Base-by-base conservation (phyloP, 768 basidiomycete species). In the Russula olivacea region DNA sequence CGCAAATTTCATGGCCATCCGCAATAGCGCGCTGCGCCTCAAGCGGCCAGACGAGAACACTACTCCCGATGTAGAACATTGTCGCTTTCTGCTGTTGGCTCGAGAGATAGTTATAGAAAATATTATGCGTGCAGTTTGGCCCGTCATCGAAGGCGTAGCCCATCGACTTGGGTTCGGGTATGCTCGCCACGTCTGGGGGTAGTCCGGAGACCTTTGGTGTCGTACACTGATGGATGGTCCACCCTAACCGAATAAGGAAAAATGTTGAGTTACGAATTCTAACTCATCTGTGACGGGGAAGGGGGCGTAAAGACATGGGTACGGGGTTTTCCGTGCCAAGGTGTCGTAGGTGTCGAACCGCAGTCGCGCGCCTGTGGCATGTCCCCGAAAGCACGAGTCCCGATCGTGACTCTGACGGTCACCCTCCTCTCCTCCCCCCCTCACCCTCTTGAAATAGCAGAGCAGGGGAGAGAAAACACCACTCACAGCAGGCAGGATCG, bases 91-190 rank as follows among this genome's bases (percentile, higher is more conserved):
- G 85, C 34, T 83, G 76, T 65, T 85, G 74, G 8, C 74, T 70
- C 2, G 68, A 54, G 34, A 86, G 76, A 64, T 72, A 86, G 63
- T 84, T 76, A 50, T 86, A 86, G 63, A 86, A 86, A 2, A 74
- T 76, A 59, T 86, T 86, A 63, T 86, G 85, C 4, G 82, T 79
- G 68, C 85, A 86, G 67, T 83, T 84, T 2, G 85, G 85, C 1
- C 85, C 85, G 63, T 86, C 84, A 62, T 86, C 85, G 61, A 86
- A 86, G 3, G 78, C 82, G 51, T 81, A 85, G 1, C 83, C 85
- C 19, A 84, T 72, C 2, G 83, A 83, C 14, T 71, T 69, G 38
- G 85, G 84, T 82, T 85, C 83, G 6, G 84, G 83, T 23, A 80
- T 75, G n/a, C 63, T 69, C 0, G 74, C 63, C 1, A 82, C 71